Percentiles rank a stretch among this genome's conserved stretches.
These are phyloP conservation scores for Aspergillus brasiliensis DNA, from an alignment of 2,329 filamentous ascomycete species.

Conservation along the genomic window DNA sequence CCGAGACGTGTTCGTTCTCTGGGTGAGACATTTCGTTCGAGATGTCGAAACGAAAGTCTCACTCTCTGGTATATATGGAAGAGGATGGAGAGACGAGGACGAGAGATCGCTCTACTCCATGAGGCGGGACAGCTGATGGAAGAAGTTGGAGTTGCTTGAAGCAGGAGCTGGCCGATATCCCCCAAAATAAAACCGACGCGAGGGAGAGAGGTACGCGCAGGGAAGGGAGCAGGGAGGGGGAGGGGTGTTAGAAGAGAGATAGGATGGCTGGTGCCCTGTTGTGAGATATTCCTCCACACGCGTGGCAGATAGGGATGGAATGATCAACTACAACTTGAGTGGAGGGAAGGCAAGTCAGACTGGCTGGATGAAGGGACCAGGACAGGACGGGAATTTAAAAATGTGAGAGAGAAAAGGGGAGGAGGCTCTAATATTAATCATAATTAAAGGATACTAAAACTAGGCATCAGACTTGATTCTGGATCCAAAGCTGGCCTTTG, in stretches of 20 bases:
- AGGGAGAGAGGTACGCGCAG: background rate
- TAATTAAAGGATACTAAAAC: background rate
- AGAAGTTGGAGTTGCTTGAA: background rate
- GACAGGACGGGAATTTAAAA: background rate
- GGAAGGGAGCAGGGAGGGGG: background rate
- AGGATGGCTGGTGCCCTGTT: background rate
- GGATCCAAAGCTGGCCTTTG: too few species aligned
- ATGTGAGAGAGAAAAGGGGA: background rate
- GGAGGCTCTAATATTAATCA: background rate
- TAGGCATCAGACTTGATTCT: too few species aligned
- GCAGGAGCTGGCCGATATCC: background rate
- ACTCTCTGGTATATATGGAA: background rate
- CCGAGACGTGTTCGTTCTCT: conserved; percentile 10
- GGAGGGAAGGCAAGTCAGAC: background rate
- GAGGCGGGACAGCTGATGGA: background rate
- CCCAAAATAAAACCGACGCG: background rate
- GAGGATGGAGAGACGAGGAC: background rate
- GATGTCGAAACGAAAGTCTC: background rate
- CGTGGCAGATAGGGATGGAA: conserved; percentile 3
- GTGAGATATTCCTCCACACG: conserved; percentile 2
- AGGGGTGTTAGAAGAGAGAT: background rate
- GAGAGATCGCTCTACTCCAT: conserved; percentile 17
- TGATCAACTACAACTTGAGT: background rate
- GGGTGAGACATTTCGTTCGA: conserved; percentile 14
- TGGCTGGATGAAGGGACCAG: background rate